Base-by-base conservation (phyloP, 768 basidiomycete species). In the Russula virescens region DNA sequence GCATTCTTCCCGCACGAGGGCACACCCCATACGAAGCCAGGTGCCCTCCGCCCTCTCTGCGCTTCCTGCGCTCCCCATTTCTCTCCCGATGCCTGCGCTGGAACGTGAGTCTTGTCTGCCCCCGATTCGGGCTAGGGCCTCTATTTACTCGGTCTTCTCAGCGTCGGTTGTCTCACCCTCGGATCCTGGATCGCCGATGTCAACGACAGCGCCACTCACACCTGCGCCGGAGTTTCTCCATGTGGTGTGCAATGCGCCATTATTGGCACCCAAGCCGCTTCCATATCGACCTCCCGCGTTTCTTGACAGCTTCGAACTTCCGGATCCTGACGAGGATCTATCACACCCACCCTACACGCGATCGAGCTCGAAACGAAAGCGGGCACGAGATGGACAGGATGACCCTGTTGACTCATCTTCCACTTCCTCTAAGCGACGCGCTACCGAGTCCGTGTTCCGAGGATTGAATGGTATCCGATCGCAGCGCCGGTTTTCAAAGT, bases 261-360 rank as follows among this genome's bases (percentile, higher is more conserved):
- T 88, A 59, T 74, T 87, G 64, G 86, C 85, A 0, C 86, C 87
- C 14, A 81, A 81, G 26, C 86, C 86, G 0, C 80, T 87, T 42
- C 87, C 86, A 2, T 87, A 84, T 73, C 84, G 85, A 59, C 84
- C 85, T 11, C 86, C 86, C 28, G 82, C 81, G 0, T 86, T 87
- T 71, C 81, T 88, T 59, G 83, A 86, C 58, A 87, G 85, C 70
- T 83, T 85, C 60, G 75, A 80, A 50, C 74, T 82, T 25, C 87
- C 87, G 0, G 86, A 86, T 73, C 74, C 82, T 9, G 85, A 86
- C 73, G 83, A 86, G 69, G 85, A 88, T 69, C 80, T 87, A 46
- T 87, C 87, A 0, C 82, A 82, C 65, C 84, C 87, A 8, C 87
- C 86, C 0, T 87, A 87, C 76, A 84, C 75, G n/a, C 73, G 73